Evolutionary conservation across 202 grass and related monocot genomes (phyloP).

Genomic region (Carex arenaria): DNA sequence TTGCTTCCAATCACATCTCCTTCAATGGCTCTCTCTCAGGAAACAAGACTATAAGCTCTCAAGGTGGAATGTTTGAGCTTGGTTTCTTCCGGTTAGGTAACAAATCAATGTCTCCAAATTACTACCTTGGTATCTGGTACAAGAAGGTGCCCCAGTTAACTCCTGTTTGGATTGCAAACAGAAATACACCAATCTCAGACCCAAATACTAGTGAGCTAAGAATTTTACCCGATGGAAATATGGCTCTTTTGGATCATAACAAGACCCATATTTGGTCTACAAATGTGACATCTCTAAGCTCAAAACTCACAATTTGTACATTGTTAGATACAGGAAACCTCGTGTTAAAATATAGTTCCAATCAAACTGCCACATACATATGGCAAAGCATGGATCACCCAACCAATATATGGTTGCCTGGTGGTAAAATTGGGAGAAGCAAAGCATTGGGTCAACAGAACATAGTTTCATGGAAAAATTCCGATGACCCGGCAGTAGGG

Average conservation of each 20-base stretch:
- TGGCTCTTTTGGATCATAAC: constrained; percentile 12
- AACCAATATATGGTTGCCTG: constrained; percentile 34
- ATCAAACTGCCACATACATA: not conserved
- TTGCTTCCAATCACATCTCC: not conserved
- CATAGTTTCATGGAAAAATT: constrained; percentile 28
- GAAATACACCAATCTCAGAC: constrained; percentile 23
- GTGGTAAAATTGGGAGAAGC: constrained; percentile 26
- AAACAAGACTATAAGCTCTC: not conserved
- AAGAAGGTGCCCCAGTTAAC: constrained; percentile 20
- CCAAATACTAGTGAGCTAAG: constrained; percentile 21
- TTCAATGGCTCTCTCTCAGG: not conserved
- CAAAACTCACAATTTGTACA: not conserved
- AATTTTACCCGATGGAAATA: constrained; percentile 17
- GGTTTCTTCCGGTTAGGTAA: not conserved
- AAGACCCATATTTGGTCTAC: constrained; percentile 26
- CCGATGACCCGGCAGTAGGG: constrained; percentile 23
- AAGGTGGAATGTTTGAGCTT: not conserved
- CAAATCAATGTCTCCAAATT: not conserved
- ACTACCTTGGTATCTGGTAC: constrained; percentile 48
- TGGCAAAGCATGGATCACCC: constrained; percentile 66
- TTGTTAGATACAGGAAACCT: constrained; percentile 45
- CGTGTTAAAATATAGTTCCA: not conserved
- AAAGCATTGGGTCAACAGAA: constrained; percentile 25
- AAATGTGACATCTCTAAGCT: not conserved
- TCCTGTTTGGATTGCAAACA: constrained; percentile 35